Conservation (phyloP, 1,284 basidiomycete genomes). For the Ustilago nuda region DNA sequence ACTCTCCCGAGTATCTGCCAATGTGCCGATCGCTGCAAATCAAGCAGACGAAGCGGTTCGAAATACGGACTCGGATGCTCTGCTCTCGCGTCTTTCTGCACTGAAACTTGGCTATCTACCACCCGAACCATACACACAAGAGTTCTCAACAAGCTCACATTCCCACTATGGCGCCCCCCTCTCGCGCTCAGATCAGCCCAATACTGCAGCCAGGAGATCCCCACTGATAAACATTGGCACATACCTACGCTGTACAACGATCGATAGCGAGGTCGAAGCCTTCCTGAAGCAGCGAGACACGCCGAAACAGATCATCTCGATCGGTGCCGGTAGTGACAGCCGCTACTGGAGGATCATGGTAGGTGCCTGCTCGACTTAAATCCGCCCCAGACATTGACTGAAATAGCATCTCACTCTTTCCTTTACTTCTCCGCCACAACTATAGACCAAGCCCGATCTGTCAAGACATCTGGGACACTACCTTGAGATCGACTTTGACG, state of each 20-base stretch:
- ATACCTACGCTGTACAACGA: conserved; percentile 81
- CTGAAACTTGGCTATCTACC: conserved; percentile 39
- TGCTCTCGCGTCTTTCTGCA: conserved; percentile 78
- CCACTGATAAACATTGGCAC: conserved; percentile 97
- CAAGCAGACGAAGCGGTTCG: conserved; percentile 76
- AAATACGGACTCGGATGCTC: conserved; percentile 80
- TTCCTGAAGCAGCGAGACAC: conserved; percentile 74
- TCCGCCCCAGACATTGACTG: not conserved
- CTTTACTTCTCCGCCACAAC: not conserved
- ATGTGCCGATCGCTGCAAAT: not conserved
- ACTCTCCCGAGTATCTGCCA: not conserved
- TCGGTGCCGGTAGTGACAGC: conserved; percentile 93
- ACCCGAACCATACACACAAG: conserved; percentile 42
- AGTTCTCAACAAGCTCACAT: conserved; percentile 19
- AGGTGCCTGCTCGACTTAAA: conserved; percentile 69
- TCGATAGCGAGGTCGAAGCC: conserved; percentile 81
- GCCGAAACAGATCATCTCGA: conserved; percentile 81
- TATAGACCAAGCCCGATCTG: conserved; percentile 70
- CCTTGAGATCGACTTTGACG: conserved; percentile 89
- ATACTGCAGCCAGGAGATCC: conserved; percentile 73
- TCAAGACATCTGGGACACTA: conserved; percentile 73
- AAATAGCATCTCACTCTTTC: not conserved
- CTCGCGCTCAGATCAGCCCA: conserved; percentile 1
- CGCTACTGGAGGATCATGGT: conserved; percentile 90
- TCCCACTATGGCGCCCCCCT: not conserved